These are phyloP conservation scores for Artemisia annua DNA, from an alignment of 129 eudicot species.

Conservation along the genomic window DNA sequence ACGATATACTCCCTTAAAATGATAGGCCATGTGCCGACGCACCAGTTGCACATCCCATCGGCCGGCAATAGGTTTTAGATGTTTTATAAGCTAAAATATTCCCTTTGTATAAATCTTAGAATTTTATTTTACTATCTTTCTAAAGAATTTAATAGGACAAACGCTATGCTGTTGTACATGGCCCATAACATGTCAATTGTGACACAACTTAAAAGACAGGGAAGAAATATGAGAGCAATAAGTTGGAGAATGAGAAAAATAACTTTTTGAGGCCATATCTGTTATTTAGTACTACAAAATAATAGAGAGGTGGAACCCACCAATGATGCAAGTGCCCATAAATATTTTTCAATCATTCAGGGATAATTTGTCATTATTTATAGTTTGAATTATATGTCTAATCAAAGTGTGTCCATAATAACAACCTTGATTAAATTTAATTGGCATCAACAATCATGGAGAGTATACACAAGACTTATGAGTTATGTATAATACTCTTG, in stretches of 20 bases:
- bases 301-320: constrained; percentile 21
- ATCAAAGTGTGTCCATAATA: no score
- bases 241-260: neutral
- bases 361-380: constrained; percentile 9
- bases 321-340: constrained; percentile 9
- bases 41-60: no score
- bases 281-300: constrained; percentile 16
- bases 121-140: neutral
- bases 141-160: neutral
- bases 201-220: neutral
- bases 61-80: no score
- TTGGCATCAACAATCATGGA: no score
- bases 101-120: neutral
- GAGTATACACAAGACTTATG: no score
- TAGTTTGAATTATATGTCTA: neutral
- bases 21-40: no score
- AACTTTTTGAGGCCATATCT: neutral
- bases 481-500: no score
- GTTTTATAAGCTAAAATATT: neutral
- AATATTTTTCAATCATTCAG: constrained; percentile 9
- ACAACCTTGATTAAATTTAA: no score
- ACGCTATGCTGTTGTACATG: neutral
- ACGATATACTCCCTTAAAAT: no score
- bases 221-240: constrained; percentile 8
- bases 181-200: constrained; percentile 10